Base-by-base conservation (phyloP, 1,139 yeast species). In the Fermentozyma sake region DNA sequence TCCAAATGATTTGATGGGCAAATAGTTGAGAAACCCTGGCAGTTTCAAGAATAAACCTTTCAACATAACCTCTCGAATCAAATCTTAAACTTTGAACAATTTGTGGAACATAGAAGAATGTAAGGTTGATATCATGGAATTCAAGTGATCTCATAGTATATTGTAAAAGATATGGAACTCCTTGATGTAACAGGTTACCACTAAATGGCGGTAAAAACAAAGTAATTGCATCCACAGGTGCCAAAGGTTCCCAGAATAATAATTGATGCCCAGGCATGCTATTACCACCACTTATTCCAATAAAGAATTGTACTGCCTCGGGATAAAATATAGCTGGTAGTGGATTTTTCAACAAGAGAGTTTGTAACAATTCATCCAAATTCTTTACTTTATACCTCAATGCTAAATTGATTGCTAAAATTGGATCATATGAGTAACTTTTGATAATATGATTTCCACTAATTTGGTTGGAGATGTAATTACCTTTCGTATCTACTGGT, bases 1-100 rank as follows among this genome's bases (percentile, higher is more conserved):
- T 93, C 99, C 99, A 93, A 37, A 93, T 86, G 40, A 93, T 89
- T 57, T 93, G 99, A 55, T 93, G 99, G 0, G 97, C 89, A 65
- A 93, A 93, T 38, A 89, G 65, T 45, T 84, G 94, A 19, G 94
- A 81, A 13, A 87, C 84, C 48, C 82, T 80, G 3, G 95, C 97
- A 0, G 97, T 86, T 51, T 91, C 97, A 34, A 91, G 59, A 41
- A 93, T 89, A 50, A 84, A 85, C 39, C 87, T 72, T 44, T 84
- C 89, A 28, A 89, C 94, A 44, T 87, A 89, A 2, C 96, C 97
- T 31, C 74, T 65, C 5, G 58, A 61, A 52, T 91, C 98, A 52
- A 79, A 80, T 42, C 97, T 72, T 39, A 93, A 68, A 34, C 85
- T 73, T 56, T 93, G 99, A 11, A 93, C 98, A 54, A 93, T 86